Base-by-base conservation (phyloP, 2,329 filamentous ascomycete genomes). In the Thielaviopsis cerberus region DNA sequence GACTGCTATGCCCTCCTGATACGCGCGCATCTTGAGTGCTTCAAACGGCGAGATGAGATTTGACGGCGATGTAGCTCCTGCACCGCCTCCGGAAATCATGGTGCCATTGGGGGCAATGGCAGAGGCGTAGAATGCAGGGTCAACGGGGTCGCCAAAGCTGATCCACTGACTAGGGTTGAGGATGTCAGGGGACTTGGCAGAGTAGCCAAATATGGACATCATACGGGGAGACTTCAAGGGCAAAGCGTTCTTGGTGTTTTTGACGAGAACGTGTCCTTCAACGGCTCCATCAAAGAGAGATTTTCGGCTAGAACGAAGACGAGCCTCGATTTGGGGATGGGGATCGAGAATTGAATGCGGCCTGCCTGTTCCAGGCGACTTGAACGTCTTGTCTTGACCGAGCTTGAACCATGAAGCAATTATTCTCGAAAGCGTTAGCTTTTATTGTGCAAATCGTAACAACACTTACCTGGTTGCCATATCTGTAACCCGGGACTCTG, bases 221-320 rank as follows among this genome's bases (percentile, higher is more conserved):
- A 77, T 63, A 61, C 71, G 69, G 2, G 74, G 74, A 11, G 72
- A 67, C 8, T 71, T 71, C 0, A 85, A 67, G 0, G 81, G 81
- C 0, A 84, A 71, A 0, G 77, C 69, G 15, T 70, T 71, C 50
- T 77, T 76, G n/a, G n/a, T n/a, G 65, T 85, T 84, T 66, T 84
- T 85, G 27, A 84, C 72, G 0, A 84, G 72, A 1, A 84, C 81
- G 57, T 82, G 79, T 3, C 81, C 80, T 63, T 83, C 80, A 4
- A 81, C 69, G n/a, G n/a, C n/a, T n/a, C n/a, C n/a, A n/a, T n/a
- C n/a, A n/a, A n/a, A n/a, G n/a, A n/a, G n/a, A n/a, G n/a, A n/a
- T n/a, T n/a, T n/a, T n/a, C n/a, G n/a, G n/a, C n/a, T n/a, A n/a
- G n/a, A n/a, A n/a, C n/a, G n/a, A n/a, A n/a, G n/a, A n/a, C n/a